Evolutionary conservation across 2,329 filamentous ascomycete species (phyloP).

Genomic region (Fusarium sp.): DNA sequence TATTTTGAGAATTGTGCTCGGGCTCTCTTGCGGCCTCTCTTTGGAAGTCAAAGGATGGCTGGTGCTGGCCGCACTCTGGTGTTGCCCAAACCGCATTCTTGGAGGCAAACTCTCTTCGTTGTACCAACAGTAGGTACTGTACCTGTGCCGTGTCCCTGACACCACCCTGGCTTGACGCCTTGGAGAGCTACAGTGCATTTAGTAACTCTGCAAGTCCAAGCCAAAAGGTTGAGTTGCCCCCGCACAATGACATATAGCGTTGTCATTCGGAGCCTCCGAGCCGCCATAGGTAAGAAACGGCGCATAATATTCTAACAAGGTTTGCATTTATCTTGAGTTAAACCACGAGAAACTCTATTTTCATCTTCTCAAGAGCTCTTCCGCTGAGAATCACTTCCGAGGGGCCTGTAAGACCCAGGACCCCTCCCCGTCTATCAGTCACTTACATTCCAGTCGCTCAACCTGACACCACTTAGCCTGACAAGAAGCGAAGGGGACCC

Average conservation of each 20-base stretch:
- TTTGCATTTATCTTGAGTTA: constrained; percentile 13
- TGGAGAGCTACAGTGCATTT: not conserved
- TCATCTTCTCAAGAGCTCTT: constrained; percentile 4
- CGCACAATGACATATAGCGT: constrained; percentile 25
- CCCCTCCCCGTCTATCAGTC: constrained; percentile 28
- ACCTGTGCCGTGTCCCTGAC: constrained; percentile 12
- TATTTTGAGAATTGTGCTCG: constrained; percentile 2
- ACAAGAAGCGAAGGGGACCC: constrained; percentile 2
- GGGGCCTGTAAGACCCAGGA: constrained; percentile 5
- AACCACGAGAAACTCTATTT: constrained; percentile 32
- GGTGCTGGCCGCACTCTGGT: constrained; percentile 6
- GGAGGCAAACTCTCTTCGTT: constrained; percentile 28
- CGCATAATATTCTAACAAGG: constrained; percentile 26
- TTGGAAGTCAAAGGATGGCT: not conserved
- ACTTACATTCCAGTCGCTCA: constrained; percentile 34
- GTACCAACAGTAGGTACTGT: not conserved
- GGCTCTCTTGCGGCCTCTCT: constrained; percentile 12
- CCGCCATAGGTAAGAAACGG: constrained; percentile 23
- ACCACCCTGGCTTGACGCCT: constrained; percentile 20
- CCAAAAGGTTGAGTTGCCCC: constrained; percentile 16
- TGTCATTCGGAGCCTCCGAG: constrained; percentile 28
- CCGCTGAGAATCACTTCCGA: constrained; percentile 9
- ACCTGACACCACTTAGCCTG: not conserved
- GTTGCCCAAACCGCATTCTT: constrained; percentile 33
- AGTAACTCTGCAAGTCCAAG: constrained; percentile 12